Evolutionary conservation across 116 monocot genomes (phyloP).

Genomic region (Zostera marina): DNA sequence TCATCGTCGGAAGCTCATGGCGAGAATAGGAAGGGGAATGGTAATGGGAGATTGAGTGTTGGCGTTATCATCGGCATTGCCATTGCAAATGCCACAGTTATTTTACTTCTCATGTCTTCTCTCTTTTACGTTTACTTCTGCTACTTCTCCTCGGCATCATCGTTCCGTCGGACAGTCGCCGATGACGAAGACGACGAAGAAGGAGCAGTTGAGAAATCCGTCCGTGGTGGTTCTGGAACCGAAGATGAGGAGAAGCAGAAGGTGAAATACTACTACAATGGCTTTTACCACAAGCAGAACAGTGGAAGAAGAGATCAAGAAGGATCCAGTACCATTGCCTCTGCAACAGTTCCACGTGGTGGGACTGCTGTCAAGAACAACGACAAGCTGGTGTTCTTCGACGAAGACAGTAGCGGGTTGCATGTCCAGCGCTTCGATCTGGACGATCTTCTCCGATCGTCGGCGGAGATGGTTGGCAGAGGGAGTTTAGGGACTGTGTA

Average conservation of each 20-base stretch:
- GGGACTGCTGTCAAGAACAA: not conserved
- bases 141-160: not conserved
- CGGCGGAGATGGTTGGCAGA: slow-evolving; percentile 69
- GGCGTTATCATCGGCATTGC: slow-evolving; percentile 30
- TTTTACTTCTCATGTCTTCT: slow-evolving; percentile 12
- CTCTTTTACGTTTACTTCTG: slow-evolving; percentile 19
- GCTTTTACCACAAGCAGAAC: slow-evolving; percentile 1
- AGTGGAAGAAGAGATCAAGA: not conserved
- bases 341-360: not conserved
- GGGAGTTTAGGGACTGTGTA: slow-evolving; percentile 71
- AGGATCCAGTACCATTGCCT: too few relatives aligned
- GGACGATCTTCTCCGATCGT: slow-evolving; percentile 52
- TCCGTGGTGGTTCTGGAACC: too few relatives aligned
- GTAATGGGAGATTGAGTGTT: slow-evolving; percentile 15
- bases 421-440: slow-evolving; percentile 20
- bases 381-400: not conserved
- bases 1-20: not conserved
- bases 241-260: too few relatives aligned
- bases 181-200: slow-evolving; percentile 1
- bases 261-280: slow-evolving; percentile 1
- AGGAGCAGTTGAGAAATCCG: not conserved
- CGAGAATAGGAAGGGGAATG: not conserved
- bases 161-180: not conserved
- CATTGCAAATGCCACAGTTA: slow-evolving; percentile 15
- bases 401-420: not conserved